phyloP scores from a whole-genome alignment of 192 early-diverging fungal species.

The Backusella liffmaniae region DNA sequence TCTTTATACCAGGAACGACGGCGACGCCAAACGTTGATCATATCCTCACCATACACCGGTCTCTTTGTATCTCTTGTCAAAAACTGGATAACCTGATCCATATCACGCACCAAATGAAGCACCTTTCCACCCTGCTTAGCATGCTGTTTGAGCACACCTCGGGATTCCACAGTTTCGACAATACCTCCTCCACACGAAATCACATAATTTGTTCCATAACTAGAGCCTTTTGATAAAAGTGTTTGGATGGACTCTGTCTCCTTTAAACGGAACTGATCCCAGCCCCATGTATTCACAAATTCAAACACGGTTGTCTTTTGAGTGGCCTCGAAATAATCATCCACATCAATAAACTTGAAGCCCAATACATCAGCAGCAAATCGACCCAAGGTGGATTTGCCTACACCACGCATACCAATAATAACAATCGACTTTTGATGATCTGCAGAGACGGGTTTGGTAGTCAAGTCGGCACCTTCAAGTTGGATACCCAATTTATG shows the following conservation, averaged over 20 bases:
- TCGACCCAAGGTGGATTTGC: conserved; percentile 87
- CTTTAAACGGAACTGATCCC: conserved; percentile 82
- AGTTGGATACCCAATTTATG: conserved; percentile 70
- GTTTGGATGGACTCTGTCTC: conserved; percentile 72
- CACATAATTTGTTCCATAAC: conserved; percentile 61
- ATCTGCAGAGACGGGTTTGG: not conserved
- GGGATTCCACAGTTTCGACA: conserved; percentile 76
- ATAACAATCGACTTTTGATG: conserved; percentile 65
- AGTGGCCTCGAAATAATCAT: conserved; percentile 73
- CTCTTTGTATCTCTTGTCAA: conserved; percentile 78
- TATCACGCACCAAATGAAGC: conserved; percentile 78
- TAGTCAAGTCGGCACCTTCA: conserved; percentile 52
- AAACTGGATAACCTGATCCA: conserved; percentile 77
- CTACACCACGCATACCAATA: conserved; percentile 98
- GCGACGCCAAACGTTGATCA: conserved; percentile 75
- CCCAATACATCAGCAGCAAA: conserved; percentile 66
- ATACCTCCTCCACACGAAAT: conserved; percentile 96
- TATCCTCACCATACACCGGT: conserved; percentile 80
- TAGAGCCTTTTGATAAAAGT: conserved; percentile 45
- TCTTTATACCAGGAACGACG: conserved; percentile 76
- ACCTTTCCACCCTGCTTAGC: conserved; percentile 58
- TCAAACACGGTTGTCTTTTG: conserved; percentile 76
- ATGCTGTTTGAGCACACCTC: conserved; percentile 66
- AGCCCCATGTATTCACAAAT: conserved; percentile 74
- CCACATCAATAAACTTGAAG: conserved; percentile 86